Percentiles rank a stretch among this genome's conserved stretches.
These are phyloP conservation scores for Coleophoma crateriformis DNA, from an alignment of 2,329 filamentous ascomycete genomes.

Conservation along the genomic window DNA sequence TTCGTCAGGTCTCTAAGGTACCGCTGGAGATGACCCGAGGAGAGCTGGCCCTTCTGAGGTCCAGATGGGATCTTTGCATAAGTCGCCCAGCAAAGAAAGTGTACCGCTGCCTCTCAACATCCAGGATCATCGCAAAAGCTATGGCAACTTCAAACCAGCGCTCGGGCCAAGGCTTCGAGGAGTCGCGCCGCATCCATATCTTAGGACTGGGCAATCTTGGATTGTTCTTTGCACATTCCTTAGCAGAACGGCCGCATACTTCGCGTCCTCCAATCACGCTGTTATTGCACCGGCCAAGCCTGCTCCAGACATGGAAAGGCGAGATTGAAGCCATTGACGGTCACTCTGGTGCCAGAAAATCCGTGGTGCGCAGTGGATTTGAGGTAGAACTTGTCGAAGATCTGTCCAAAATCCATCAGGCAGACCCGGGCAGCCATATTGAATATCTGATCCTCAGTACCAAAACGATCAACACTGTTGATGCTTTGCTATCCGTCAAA, in stretches of 20 bases:
- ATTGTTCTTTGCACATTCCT: constrained; percentile 67
- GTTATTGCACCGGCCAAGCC: constrained; percentile 60
- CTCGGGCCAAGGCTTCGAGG: too few species aligned
- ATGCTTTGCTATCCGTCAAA: constrained; percentile 52
- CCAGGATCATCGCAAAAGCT: too few species aligned
- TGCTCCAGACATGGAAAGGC: constrained; percentile 41
- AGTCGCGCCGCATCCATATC: constrained; percentile 58
- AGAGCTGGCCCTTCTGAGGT: too few species aligned
- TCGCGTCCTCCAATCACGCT: constrained; percentile 70
- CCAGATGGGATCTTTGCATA: too few species aligned
- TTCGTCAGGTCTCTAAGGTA: too few species aligned
- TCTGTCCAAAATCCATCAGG: neutral
- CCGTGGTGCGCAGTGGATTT: constrained; percentile 14
- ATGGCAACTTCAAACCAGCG: too few species aligned
- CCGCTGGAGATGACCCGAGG: too few species aligned
- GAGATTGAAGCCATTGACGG: constrained; percentile 1
- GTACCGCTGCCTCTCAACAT: too few species aligned
- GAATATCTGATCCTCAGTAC: constrained; percentile 72
- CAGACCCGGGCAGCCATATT: constrained; percentile 36
- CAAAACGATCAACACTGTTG: constrained; percentile 66
- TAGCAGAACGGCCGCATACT: constrained; percentile 40
- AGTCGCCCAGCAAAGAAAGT: too few species aligned
- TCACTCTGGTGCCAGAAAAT: constrained; percentile 11
- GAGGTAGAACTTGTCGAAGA: constrained; percentile 10
- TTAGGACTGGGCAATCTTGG: constrained; percentile 80